Evolutionary conservation across 2,329 filamentous ascomycete genomes (phyloP).

Genomic region (Pseudocercospora fijiensis): DNA sequence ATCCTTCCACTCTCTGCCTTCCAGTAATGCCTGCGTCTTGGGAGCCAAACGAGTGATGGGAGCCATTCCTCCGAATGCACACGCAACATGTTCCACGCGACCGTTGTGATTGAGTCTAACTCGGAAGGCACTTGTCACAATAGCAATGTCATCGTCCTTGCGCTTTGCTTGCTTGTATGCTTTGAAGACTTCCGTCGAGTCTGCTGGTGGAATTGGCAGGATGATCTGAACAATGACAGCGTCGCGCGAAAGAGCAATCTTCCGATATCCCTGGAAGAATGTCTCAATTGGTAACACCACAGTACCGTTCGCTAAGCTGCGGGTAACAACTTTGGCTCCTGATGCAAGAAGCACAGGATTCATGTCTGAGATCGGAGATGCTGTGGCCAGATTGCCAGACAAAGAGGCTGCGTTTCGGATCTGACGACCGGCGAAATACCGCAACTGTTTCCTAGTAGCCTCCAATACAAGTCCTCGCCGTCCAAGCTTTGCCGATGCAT

Average conservation of each 20-base stretch:
- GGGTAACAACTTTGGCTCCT: constrained; percentile 77
- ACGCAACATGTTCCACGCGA: constrained; percentile 55
- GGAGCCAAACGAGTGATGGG: not conserved
- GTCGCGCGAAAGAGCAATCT: not conserved
- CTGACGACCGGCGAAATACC: constrained; percentile 91
- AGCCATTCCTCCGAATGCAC: not conserved
- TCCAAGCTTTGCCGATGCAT: constrained; percentile 79
- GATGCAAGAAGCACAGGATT: constrained; percentile 92
- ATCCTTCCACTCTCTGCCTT: not conserved
- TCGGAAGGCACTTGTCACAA: constrained; percentile 83
- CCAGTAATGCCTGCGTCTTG: not conserved
- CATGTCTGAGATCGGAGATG: constrained; percentile 92
- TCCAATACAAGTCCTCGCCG: constrained; percentile 73
- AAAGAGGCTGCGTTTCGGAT: constrained; percentile 98
- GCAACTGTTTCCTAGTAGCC: constrained; percentile 88
- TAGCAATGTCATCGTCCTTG: constrained; percentile 97
- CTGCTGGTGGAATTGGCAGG: constrained; percentile 37
- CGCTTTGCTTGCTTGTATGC: constrained; percentile 96
- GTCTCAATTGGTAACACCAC: not conserved
- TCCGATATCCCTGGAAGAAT: not conserved
- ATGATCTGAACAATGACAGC: not conserved
- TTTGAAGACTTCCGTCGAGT: constrained; percentile 78
- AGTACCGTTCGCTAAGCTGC: constrained; percentile 48
- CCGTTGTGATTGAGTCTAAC: constrained; percentile 69
- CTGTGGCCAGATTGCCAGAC: constrained; percentile 89